Conservation (phyloP, 1,284 basidiomycete species). For the Acaromyces ingoldii region DNA sequence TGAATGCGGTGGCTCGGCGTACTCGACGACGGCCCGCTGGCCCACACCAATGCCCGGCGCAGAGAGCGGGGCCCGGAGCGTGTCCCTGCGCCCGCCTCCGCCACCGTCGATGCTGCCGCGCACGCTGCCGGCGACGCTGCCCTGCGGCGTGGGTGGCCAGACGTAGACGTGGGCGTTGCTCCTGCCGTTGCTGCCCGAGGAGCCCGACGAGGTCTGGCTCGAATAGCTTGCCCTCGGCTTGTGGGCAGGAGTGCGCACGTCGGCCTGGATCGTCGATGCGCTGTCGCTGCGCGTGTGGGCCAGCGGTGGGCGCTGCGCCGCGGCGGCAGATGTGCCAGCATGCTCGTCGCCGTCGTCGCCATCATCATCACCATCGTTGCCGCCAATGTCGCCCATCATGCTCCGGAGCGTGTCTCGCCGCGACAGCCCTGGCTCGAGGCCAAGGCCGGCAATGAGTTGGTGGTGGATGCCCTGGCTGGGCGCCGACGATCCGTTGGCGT, state of each 20-base stretch:
- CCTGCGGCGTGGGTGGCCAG: constrained; percentile 36
- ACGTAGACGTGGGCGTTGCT: constrained; percentile 35
- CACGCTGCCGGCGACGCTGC: constrained; percentile 13
- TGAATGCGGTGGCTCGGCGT: background rate
- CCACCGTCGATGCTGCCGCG: background rate
- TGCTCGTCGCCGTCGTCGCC: background rate
- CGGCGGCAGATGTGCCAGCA: too few species aligned
- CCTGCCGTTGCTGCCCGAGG: constrained; percentile 9
- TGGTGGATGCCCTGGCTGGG: background rate
- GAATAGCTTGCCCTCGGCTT: too few species aligned
- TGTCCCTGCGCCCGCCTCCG: background rate
- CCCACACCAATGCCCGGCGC: background rate
- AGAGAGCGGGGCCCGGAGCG: background rate
- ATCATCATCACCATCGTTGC: constrained; percentile 9
- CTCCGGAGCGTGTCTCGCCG: constrained; percentile 14
- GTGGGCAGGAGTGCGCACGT: too few species aligned
- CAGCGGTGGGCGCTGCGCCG: too few species aligned
- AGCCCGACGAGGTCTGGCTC: constrained; percentile 33
- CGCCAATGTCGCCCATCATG: constrained; percentile 19
- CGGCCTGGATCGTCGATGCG: too few species aligned
- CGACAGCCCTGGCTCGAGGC: background rate
- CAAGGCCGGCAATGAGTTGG: background rate
- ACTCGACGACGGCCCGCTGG: constrained; percentile 2
- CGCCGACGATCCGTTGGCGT: too few species aligned
- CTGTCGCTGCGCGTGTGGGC: too few species aligned